These are phyloP conservation scores for Calonectria crousiana DNA, from an alignment of 2,329 filamentous ascomycete species.

Conservation along the genomic window DNA sequence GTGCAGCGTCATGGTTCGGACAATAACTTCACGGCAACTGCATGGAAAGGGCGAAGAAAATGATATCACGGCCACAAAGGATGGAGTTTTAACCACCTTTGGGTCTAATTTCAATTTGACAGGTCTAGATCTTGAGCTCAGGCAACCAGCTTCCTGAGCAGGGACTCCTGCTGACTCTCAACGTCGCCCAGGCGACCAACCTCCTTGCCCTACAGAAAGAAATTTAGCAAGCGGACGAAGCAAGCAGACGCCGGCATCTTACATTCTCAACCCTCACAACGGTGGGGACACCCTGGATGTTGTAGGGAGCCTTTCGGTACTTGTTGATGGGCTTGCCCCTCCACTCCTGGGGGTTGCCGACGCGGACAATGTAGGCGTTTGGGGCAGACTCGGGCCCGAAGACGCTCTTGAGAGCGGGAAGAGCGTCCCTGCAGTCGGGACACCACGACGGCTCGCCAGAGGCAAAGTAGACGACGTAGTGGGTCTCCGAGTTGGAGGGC, in stretches of 20 bases:
- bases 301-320: conserved; percentile 42
- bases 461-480: conserved; percentile 48
- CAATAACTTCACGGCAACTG: background rate
- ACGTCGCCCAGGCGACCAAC: conserved; percentile 41
- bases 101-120: background rate
- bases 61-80: no score
- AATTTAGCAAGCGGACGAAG: background rate
- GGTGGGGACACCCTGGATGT: conserved; percentile 44
- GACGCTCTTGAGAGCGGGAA: conserved; percentile 40
- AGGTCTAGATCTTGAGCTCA: background rate
- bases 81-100: background rate
- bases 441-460: conserved; percentile 48
- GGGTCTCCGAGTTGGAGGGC: conserved; percentile 38
- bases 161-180: conserved; percentile 45
- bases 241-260: background rate
- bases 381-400: conserved; percentile 41
- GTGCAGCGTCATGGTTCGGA: background rate
- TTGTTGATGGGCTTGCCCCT: conserved; percentile 41
- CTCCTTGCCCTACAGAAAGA: conserved; percentile 37
- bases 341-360: conserved; percentile 41
- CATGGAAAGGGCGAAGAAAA: background rate
- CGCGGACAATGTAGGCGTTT: conserved; percentile 42
- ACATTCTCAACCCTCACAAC: conserved; percentile 44
- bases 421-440: conserved; percentile 43
- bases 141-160: conserved; percentile 37